phyloP scores from a whole-genome alignment of 2,329 filamentous ascomycete species.

The Pseudohalonectria lignicola region DNA sequence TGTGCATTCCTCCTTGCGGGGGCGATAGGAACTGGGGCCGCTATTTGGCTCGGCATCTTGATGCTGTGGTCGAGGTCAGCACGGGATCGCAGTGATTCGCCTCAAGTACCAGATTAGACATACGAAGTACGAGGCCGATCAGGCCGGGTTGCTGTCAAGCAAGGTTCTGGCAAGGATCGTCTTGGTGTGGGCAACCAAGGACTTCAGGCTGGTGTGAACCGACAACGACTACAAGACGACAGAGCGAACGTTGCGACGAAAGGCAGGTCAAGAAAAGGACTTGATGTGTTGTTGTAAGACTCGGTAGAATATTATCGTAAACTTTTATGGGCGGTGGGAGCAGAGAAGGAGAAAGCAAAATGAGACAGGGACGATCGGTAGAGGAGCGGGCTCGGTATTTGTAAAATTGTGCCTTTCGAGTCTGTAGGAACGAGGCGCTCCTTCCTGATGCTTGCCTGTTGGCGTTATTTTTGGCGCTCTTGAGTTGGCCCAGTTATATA shows the following conservation, averaged over 20 bases:
- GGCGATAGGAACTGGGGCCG: constrained; percentile 35
- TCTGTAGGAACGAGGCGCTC: not conserved
- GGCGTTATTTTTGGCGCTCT: not conserved
- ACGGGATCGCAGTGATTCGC: not conserved
- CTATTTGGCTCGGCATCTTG: constrained; percentile 32
- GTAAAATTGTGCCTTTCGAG: not conserved
- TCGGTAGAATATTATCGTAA: not conserved
- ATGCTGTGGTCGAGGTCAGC: not conserved
- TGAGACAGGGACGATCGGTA: not conserved
- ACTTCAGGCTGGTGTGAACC: not conserved
- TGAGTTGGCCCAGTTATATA: not conserved
- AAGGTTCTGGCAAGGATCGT: not conserved
- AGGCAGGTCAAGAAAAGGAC: too few relatives aligned
- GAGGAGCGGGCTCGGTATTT: not conserved
- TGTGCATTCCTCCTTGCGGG: constrained; percentile 32
- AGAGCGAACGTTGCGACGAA: too few relatives aligned
- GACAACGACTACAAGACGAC: not conserved
- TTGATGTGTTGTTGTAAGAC: not conserved
- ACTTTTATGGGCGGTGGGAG: not conserved
- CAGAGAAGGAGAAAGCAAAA: not conserved
- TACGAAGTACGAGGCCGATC: not conserved
- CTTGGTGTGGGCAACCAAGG: not conserved
- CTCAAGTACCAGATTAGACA: too few relatives aligned
- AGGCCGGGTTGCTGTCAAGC: not conserved
- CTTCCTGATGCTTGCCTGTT: not conserved